Conservation (phyloP, 441 rosid genomes). For the Populus hybrid region DNA sequence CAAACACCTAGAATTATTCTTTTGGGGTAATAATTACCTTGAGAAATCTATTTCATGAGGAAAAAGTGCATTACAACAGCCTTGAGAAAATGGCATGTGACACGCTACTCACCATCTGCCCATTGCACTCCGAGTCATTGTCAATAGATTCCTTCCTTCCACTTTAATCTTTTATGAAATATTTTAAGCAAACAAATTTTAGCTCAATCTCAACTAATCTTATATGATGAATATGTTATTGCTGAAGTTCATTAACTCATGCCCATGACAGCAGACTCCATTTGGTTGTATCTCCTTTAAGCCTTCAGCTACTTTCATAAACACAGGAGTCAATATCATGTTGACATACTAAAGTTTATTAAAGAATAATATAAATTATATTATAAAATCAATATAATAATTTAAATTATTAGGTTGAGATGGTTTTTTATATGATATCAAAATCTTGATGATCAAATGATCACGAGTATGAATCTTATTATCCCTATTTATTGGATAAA, state of each 20-base stretch:
- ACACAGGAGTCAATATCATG: neutral
- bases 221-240: too few species aligned
- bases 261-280: neutral
- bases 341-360: neutral
- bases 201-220: neutral
- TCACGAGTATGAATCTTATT: too few species aligned
- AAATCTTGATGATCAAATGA: too few species aligned
- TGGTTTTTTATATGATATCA: too few species aligned
- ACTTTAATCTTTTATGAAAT: neutral
- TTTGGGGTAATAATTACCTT: neutral
- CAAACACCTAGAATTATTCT: neutral
- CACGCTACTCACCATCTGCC: neutral
- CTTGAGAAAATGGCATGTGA: neutral
- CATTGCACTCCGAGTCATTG: neutral
- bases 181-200: neutral
- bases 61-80: neutral
- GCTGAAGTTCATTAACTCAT: too few species aligned
- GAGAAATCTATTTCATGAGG: neutral
- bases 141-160: neutral
- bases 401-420: too few species aligned
- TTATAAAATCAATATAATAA: too few species aligned
- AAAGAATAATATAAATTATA: too few species aligned
- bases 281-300: neutral
- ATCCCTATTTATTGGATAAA: too few species aligned
- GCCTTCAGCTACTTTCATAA: neutral